These are phyloP conservation scores for Chaetomiaceae sp. DNA, from an alignment of 2,329 filamentous ascomycete species.

Conservation along the genomic window DNA sequence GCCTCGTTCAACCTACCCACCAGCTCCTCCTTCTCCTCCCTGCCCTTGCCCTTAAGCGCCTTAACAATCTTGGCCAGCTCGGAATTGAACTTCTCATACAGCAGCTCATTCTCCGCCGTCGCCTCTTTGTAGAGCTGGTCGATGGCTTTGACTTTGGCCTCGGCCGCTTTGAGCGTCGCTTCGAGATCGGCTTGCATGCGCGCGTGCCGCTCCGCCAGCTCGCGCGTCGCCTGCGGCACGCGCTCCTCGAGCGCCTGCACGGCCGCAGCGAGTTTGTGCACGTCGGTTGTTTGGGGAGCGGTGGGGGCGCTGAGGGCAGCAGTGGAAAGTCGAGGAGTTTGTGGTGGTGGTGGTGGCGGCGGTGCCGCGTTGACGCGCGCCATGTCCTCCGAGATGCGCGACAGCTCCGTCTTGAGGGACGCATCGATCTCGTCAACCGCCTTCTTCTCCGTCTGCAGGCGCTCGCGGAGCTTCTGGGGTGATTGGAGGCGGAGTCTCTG, in stretches of 20 bases:
- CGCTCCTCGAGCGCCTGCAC: slow-evolving; percentile 62
- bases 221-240: slow-evolving; percentile 53
- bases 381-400: slow-evolving; percentile 76
- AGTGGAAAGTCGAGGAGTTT: too few relatives aligned
- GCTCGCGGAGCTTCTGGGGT: slow-evolving; percentile 72
- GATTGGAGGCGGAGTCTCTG: slow-evolving; percentile 62
- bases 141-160: slow-evolving; percentile 72
- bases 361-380: slow-evolving; percentile 45
- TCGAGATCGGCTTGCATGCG: slow-evolving; percentile 66
- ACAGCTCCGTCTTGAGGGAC: slow-evolving; percentile 67
- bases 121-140: slow-evolving; percentile 86
- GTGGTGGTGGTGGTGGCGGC: too few relatives aligned
- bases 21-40: slow-evolving; percentile 74
- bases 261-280: slow-evolving; percentile 48
- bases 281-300: slow-evolving; percentile 35
- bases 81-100: slow-evolving; percentile 89
- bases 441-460: slow-evolving; percentile 74
- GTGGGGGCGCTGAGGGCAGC: too few relatives aligned
- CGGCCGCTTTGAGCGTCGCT: slow-evolving; percentile 62
- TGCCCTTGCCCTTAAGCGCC: slow-evolving; percentile 64
- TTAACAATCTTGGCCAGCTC: slow-evolving; percentile 79
- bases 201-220: slow-evolving; percentile 55
- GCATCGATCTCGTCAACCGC: slow-evolving; percentile 64
- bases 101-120: slow-evolving; percentile 82
- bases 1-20: slow-evolving; percentile 63